Evolutionary conservation across 345 rosid species (phyloP).

Genomic region (Camelina neglecta): DNA sequence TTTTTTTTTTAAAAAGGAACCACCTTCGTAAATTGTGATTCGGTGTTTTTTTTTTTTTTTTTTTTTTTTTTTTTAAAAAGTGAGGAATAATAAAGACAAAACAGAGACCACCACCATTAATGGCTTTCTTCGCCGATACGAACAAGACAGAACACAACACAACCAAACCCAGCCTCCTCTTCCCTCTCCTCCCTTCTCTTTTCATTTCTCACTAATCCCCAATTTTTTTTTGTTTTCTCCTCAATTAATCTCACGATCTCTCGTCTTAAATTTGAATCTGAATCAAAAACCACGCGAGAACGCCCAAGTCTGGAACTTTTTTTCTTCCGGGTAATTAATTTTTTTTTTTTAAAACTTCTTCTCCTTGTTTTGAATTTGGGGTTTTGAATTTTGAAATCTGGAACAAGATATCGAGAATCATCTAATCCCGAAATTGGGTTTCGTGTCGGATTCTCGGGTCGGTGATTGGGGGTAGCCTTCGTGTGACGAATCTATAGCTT

Average conservation of each 20-base stretch:
- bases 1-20: neutral
- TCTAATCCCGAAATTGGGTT: constrained; percentile 11
- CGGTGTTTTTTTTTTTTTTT: constrained; percentile 29
- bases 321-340: constrained; percentile 28
- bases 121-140: constrained; percentile 49
- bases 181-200: constrained; percentile 33
- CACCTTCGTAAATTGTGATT: constrained; percentile 47
- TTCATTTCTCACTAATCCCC: constrained; percentile 18
- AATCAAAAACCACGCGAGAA: constrained; percentile 14
- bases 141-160: constrained; percentile 43
- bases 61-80: constrained; percentile 24
- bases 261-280: constrained; percentile 23
- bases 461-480: neutral
- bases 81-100: constrained; percentile 48
- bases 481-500: constrained; percentile 39
- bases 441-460: constrained; percentile 19
- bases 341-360: neutral
- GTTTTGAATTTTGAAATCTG: neutral
- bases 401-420: constrained; percentile 12
- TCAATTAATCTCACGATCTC: neutral
- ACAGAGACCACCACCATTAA: constrained; percentile 51
- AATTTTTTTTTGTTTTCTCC: neutral
- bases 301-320: constrained; percentile 14
- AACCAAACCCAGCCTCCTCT: constrained; percentile 22
- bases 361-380: constrained; percentile 13